phyloP scores from a whole-genome alignment of 1,139 yeast genomes.

The Nadsonia commutata region DNA sequence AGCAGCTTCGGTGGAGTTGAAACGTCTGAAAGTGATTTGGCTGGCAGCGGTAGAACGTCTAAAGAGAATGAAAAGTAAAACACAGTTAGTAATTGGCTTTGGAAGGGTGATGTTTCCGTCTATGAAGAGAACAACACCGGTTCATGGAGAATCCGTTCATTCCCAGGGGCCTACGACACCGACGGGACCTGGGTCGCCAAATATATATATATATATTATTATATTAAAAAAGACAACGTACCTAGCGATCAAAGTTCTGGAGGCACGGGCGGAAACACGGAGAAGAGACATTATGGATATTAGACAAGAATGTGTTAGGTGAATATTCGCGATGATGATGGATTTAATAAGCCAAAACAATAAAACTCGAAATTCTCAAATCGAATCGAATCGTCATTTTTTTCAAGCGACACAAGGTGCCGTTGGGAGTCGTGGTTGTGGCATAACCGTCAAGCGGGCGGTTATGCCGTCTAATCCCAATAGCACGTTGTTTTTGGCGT shows the following conservation, averaged over 20 bases:
- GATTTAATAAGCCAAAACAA: too few relatives aligned
- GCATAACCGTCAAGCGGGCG: neutral
- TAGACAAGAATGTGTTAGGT: neutral
- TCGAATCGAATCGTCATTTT: neutral
- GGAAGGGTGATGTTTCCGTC: too few relatives aligned
- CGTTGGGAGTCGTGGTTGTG: neutral
- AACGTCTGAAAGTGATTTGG: slow-evolving; percentile 17
- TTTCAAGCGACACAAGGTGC: neutral
- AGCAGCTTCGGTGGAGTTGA: slow-evolving; percentile 37
- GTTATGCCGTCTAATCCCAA: neutral
- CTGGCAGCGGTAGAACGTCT: neutral
- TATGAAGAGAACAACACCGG: too few relatives aligned
- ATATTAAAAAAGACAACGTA: slow-evolving; percentile 10
- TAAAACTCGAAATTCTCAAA: neutral
- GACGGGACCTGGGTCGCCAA: too few relatives aligned
- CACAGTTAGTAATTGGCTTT: neutral
- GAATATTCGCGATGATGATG: neutral
- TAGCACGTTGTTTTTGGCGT: too few relatives aligned
- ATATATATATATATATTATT: too few relatives aligned
- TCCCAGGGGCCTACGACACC: too few relatives aligned
- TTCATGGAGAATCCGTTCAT: too few relatives aligned
- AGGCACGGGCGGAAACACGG: slow-evolving; percentile 22
- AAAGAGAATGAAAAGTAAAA: neutral
- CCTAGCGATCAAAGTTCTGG: slow-evolving; percentile 17
- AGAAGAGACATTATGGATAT: slow-evolving; percentile 11